Conservation (phyloP, 2,329 filamentous ascomycete species). For the Aspergillus sergii region DNA sequence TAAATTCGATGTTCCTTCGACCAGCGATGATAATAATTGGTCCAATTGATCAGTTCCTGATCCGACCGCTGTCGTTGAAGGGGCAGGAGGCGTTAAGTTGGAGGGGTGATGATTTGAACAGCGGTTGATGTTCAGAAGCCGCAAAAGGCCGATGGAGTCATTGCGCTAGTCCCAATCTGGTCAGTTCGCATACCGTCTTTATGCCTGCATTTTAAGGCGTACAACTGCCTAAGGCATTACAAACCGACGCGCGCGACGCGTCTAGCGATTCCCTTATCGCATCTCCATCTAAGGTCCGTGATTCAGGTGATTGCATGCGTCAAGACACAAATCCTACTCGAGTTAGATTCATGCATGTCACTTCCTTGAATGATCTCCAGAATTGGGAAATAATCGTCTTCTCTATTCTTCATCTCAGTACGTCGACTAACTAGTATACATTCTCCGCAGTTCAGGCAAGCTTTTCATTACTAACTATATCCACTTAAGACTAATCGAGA, state of each 20-base stretch:
- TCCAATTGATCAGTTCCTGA: slow-evolving; percentile 29
- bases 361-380: background rate
- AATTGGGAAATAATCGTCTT: background rate
- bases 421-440: background rate
- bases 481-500: slow-evolving; percentile 22
- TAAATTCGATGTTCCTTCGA: slow-evolving; percentile 12
- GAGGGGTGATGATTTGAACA: slow-evolving; percentile 34
- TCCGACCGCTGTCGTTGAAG: slow-evolving; percentile 25
- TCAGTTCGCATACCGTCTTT: slow-evolving; percentile 28
- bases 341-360: background rate
- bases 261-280: slow-evolving; percentile 20
- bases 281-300: slow-evolving; percentile 9
- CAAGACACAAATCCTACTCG: slow-evolving; percentile 2
- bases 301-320: slow-evolving; percentile 11
- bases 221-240: slow-evolving; percentile 28
- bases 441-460: background rate
- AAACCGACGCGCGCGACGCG: slow-evolving; percentile 36
- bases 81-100: slow-evolving; percentile 21
- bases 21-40: slow-evolving; percentile 14
- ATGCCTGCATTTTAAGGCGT: slow-evolving; percentile 26
- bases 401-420: background rate
- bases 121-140: slow-evolving; percentile 41
- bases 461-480: slow-evolving; percentile 7
- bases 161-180: slow-evolving; percentile 33
- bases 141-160: slow-evolving; percentile 40